Evolutionary conservation across 352 stramenopile genomes (phyloP), one percentile per base, ranked within the genome.

Genomic region (Phytophthora megakarya): DNA sequence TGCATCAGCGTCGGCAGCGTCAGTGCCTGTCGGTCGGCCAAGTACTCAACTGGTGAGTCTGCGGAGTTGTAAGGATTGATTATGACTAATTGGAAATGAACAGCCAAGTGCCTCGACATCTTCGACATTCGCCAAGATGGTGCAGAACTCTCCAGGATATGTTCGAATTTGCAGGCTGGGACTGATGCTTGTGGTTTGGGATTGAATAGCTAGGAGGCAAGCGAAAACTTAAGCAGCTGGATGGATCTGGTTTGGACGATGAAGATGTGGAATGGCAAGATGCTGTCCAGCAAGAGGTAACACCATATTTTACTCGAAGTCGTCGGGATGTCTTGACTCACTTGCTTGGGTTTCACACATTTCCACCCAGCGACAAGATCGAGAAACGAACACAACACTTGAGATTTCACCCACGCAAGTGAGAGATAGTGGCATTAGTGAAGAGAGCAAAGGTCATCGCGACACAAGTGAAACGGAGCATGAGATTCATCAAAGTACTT

Each of bases 51-150:
- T 76, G 51, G 69, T 76, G 18, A 23, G 62, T 40, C 12, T 40
- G 42, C 19, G 10, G 3, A 10, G 18, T 44, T 22, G 18, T 13
- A 21, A 37, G 13, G 8, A 11, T 11, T 12, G 6, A 19, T 19
- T 39, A 43, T 35, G 18, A 60, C 21, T 68, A 21, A 65, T 19
- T 44, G 15, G 2, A 30, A 33, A 2, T 46, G 53, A 12, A 28
- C 26, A 81, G 73, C 22, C 65, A 18, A 65, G 37, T 56, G 43
- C 28, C 5, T 30, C 51, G 22, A 44, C 58, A 21, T 70, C 66
- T 40, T 77, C 70, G 4, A 63, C 78, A 26, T 81, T 81, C 22
- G 32, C 62, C 4, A 76, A 66, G 48, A 81, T 81, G 70, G 73
- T 81, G 13, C 5, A 40, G n/a, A 38, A n/a, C 42, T 49, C 19